Percentiles rank a stretch among this genome's conserved stretches.
Evolutionary conservation across 1,284 basidiomycete species (phyloP).

Genomic region (Athelia sp.): DNA sequence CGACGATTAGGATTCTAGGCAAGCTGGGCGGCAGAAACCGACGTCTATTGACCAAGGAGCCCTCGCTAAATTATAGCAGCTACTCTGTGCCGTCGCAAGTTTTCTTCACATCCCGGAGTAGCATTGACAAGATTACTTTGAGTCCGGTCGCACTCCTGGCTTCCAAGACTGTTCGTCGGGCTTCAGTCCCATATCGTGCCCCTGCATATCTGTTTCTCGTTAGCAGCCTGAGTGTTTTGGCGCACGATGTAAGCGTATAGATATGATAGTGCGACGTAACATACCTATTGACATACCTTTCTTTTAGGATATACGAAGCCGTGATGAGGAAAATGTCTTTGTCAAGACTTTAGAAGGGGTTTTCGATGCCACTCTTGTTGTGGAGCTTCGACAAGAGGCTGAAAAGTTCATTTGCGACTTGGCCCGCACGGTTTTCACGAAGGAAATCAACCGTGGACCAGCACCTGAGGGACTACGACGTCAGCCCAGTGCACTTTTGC

Average conservation of each 20-base stretch:
- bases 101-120: slow-evolving; percentile 72
- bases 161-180: slow-evolving; percentile 57
- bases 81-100: slow-evolving; percentile 68
- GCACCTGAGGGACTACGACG: slow-evolving; percentile 52
- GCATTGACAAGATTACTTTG: slow-evolving; percentile 67
- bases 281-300: slow-evolving; percentile 3
- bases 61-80: slow-evolving; percentile 67
- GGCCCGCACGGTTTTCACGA: slow-evolving; percentile 62
- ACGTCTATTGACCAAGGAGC: slow-evolving; percentile 80
- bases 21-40: slow-evolving; percentile 97
- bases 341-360: slow-evolving; percentile 69
- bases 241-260: slow-evolving; percentile 66
- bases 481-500: slow-evolving; percentile 57
- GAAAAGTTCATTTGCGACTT: slow-evolving; percentile 65
- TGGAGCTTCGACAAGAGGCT: slow-evolving; percentile 69
- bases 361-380: slow-evolving; percentile 72
- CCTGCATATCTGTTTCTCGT: slow-evolving; percentile 82
- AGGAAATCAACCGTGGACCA: slow-evolving; percentile 56
- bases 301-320: slow-evolving; percentile 60
- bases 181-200: slow-evolving; percentile 57
- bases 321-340: slow-evolving; percentile 77
- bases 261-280: slow-evolving; percentile 6
- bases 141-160: slow-evolving; percentile 74
- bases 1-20: slow-evolving; percentile 94
- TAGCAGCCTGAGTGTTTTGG: slow-evolving; percentile 64